phyloP scores from a whole-genome alignment of 2,329 filamentous ascomycete genomes.

The Tolypocladium inflatum region DNA sequence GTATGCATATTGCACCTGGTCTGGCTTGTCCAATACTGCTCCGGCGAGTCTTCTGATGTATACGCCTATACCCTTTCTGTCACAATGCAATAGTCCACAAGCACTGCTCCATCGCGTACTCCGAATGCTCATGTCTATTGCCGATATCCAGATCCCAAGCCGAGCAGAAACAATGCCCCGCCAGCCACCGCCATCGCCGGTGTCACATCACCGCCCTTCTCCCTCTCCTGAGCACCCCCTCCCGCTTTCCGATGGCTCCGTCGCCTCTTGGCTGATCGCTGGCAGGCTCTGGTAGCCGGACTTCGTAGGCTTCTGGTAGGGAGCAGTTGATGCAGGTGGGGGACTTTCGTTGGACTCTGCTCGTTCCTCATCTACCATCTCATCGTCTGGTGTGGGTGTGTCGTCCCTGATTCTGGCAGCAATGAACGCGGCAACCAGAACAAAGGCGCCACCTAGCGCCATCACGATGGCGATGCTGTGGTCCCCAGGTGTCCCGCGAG shows the following conservation, averaged over 20 bases:
- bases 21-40: background rate
- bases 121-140: too few relatives aligned
- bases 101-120: background rate
- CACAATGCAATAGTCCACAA: background rate
- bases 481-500: constrained; percentile 74
- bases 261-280: background rate
- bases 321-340: background rate
- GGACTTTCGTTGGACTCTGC: constrained; percentile 12
- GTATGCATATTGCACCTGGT: background rate
- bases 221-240: background rate
- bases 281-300: background rate
- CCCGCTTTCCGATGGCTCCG: background rate
- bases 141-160: background rate
- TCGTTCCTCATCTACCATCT: constrained; percentile 31
- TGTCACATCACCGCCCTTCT: background rate
- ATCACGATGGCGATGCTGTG: constrained; percentile 81
- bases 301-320: background rate
- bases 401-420: constrained; percentile 60
- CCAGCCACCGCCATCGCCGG: background rate
- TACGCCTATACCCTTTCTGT: background rate
- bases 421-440: constrained; percentile 66
- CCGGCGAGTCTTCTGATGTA: background rate
- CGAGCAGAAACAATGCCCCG: background rate
- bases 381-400: constrained; percentile 25
- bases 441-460: constrained; percentile 71